A percentile compares a stretch with the other conserved stretches of the same genome.
Evolutionary conservation across 176 grass and related monocot genomes (phyloP).

Genomic region (Musa beccarii): DNA sequence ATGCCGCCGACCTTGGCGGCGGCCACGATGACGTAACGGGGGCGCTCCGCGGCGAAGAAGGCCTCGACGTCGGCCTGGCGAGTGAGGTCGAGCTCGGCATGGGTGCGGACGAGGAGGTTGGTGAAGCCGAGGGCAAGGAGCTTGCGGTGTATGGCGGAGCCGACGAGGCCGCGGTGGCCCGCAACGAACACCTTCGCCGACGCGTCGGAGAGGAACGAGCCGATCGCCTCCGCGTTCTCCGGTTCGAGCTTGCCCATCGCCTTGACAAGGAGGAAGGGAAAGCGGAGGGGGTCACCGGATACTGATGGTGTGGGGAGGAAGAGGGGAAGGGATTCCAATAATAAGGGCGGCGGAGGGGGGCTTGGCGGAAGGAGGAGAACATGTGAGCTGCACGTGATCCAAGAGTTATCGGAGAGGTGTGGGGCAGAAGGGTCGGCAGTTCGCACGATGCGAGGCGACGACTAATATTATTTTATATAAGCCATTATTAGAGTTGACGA

Average conservation of each 20-base stretch:
- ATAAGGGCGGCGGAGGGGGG: not conserved
- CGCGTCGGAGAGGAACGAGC: constrained; percentile 53
- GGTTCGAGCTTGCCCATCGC: not conserved
- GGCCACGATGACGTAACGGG: constrained; percentile 57
- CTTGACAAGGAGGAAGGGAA: not conserved
- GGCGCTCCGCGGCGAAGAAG: constrained; percentile 56
- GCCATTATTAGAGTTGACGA: too few relatives aligned
- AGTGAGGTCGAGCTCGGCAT: constrained; percentile 62
- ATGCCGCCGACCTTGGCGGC: constrained; percentile 89
- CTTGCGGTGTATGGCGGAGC: constrained; percentile 46
- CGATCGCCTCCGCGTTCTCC: not conserved
- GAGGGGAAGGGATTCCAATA: not conserved
- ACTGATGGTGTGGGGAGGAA: not conserved
- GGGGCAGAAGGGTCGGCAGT: too few relatives aligned
- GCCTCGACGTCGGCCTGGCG: constrained; percentile 53
- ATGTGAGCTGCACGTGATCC: constrained; percentile 1
- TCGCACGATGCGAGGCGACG: too few relatives aligned
- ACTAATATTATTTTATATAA: too few relatives aligned
- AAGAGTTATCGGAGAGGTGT: not conserved
- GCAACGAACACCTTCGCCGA: constrained; percentile 57
- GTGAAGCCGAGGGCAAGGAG: constrained; percentile 51
- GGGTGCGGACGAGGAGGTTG: constrained; percentile 46
- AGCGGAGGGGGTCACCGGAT: not conserved
- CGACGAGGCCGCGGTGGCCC: constrained; percentile 63
- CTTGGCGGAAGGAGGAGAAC: not conserved